Base-by-base conservation (phyloP, 1,284 basidiomycete genomes). In the Somion occarium region DNA sequence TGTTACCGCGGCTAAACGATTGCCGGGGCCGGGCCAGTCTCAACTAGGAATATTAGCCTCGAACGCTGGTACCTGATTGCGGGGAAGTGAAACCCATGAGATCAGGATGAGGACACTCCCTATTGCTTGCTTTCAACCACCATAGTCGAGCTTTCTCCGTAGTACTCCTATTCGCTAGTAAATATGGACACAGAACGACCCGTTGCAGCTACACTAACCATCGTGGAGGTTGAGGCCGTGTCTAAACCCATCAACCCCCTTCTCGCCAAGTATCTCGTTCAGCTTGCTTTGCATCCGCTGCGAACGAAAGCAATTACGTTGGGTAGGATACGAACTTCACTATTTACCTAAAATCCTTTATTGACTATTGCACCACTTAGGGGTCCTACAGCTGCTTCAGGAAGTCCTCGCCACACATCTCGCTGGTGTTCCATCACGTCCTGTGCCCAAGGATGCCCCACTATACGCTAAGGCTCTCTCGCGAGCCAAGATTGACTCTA, bases 341-440 rank as follows among this genome's bases (percentile, higher is more conserved):
- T 5, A 30, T 38, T 30, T 12, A 27, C 23, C 39, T 23, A 50
- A 3, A 23, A 25, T 37, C n/a, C 34, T 12, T 26, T 15, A 27
- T 38, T 3, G 11, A 20, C 19, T 47, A 27, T 38, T 44, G 22
- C 27, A 7, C 51, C 26, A 48, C 50, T 7, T 60, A 90, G 88
- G 73, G 26, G 69, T 76, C 0, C 72, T 91, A 56, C 86, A 80
- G 61, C 89, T 91, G 71, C 66, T 90, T 46, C 89, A 92, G 66
- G 90, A 93, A 66, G 80, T 92, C 30, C 76, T 93, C 38, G 88
- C 85, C 12, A 84, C 83, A 50, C 79, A 86, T 55, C 67, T 84
- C 49, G 85, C 89, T 12, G 76, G 82, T 38, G 62, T 79, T 34
- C 80, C 85, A 7, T 69, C 73, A 9, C 70, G 65, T 44, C 73